Conservation (phyloP, 192 early-diverging fungal species). For the Linnemannia schmuckeri region DNA sequence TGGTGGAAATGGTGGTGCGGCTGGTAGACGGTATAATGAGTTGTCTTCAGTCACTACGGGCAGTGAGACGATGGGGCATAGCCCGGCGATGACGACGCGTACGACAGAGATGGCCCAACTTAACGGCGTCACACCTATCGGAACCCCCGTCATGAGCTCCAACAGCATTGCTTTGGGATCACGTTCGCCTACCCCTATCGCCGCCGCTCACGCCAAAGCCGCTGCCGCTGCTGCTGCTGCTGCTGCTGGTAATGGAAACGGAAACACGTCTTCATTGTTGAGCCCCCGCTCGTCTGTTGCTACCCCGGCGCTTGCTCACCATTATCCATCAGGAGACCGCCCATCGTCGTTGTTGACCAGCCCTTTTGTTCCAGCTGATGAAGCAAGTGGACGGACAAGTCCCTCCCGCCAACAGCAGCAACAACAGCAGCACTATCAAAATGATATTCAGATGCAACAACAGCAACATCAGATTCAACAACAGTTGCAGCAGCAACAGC, state of each 20-base stretch:
- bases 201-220: constrained; percentile 22
- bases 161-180: constrained; percentile 10
- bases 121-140: background rate
- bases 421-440: constrained; percentile 10
- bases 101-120: constrained; percentile 42
- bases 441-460: constrained; percentile 8
- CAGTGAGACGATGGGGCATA: constrained; percentile 13
- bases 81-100: constrained; percentile 19
- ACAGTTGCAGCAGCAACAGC: constrained; percentile 26
- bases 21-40: constrained; percentile 36
- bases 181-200: constrained; percentile 39
- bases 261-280: background rate
- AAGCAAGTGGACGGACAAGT: background rate
- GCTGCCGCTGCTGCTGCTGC: background rate
- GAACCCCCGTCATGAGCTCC: background rate
- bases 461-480: constrained; percentile 23
- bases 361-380: constrained; percentile 31
- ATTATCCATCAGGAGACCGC: constrained; percentile 1
- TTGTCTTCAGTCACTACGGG: constrained; percentile 31
- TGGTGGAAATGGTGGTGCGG: background rate
- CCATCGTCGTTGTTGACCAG: constrained; percentile 46
- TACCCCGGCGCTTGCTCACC: background rate
- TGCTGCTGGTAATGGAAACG: background rate
- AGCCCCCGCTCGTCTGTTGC: background rate
- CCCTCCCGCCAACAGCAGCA: constrained; percentile 1